Evolutionary conservation across 1,284 basidiomycete species (phyloP).

Genomic region (Moniliella sp.): DNA sequence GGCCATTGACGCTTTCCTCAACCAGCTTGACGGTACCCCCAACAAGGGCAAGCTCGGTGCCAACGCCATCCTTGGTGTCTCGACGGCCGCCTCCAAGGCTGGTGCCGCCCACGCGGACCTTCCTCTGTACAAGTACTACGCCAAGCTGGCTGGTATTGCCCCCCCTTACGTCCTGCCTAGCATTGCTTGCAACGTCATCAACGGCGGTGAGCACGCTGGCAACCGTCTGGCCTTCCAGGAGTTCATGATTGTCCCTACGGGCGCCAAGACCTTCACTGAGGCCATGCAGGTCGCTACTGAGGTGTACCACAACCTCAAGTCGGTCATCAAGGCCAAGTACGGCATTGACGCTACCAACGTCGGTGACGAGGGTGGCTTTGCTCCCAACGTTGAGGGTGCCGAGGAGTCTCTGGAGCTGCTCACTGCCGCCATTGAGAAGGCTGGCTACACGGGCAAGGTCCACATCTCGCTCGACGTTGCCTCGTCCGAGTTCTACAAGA

Average conservation of each 20-base stretch:
- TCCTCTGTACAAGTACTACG: slow-evolving; percentile 88
- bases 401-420: slow-evolving; percentile 94
- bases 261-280: slow-evolving; percentile 92
- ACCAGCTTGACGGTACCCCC: slow-evolving; percentile 85
- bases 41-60: slow-evolving; percentile 99
- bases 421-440: slow-evolving; percentile 82
- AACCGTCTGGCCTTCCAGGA: slow-evolving; percentile 72
- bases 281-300: slow-evolving; percentile 96
- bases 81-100: slow-evolving; percentile 82
- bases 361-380: slow-evolving; percentile 98
- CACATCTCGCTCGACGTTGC: slow-evolving; percentile 97
- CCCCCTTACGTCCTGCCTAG: slow-evolving; percentile 54
- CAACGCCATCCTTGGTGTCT: slow-evolving; percentile 96
- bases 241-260: slow-evolving; percentile 97
- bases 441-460: slow-evolving; percentile 93
- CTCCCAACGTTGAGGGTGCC: slow-evolving; percentile 85
- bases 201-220: slow-evolving; percentile 96
- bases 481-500: slow-evolving; percentile 99
- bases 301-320: slow-evolving; percentile 95
- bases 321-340: slow-evolving; percentile 97
- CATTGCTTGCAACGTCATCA: slow-evolving; percentile 88
- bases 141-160: slow-evolving; percentile 77
- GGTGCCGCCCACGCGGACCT: slow-evolving; percentile 51
- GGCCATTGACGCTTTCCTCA: slow-evolving; percentile 90
- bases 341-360: slow-evolving; percentile 98